Evolutionary conservation across 2,329 filamentous ascomycete genomes (phyloP).

Genomic region (Colletotrichum musae): DNA sequence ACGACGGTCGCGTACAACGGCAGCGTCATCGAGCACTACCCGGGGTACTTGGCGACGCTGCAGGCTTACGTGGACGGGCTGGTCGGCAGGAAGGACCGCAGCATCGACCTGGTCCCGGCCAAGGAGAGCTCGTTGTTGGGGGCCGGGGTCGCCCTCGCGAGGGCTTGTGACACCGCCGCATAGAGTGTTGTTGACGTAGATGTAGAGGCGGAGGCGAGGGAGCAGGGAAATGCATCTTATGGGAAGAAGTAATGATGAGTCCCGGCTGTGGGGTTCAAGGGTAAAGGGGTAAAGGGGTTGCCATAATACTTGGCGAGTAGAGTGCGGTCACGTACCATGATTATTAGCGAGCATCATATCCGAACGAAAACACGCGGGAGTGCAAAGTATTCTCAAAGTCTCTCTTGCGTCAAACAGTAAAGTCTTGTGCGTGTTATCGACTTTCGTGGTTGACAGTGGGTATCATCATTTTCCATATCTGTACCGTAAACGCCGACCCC

Average conservation of each 20-base stretch:
- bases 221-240: background rate
- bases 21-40: slow-evolving; percentile 85
- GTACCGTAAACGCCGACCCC: too few relatives aligned
- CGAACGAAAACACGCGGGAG: background rate
- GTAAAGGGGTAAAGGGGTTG: background rate
- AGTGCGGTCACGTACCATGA: slow-evolving; percentile 20
- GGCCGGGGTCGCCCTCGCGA: slow-evolving; percentile 78
- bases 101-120: slow-evolving; percentile 76
- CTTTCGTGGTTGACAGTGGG: background rate
- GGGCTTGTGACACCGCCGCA: slow-evolving; percentile 14
- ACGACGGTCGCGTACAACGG: slow-evolving; percentile 84
- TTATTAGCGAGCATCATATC: slow-evolving; percentile 9
- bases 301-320: background rate
- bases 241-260: background rate
- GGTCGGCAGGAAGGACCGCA: slow-evolving; percentile 53
- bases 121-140: slow-evolving; percentile 83
- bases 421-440: background rate
- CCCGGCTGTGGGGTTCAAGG: too few relatives aligned
- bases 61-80: slow-evolving; percentile 76
- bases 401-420: background rate
- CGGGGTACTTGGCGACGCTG: slow-evolving; percentile 73
- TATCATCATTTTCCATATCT: too few relatives aligned
- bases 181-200: background rate
- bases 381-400: too few relatives aligned
- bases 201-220: background rate